Evolutionary conservation across 2,329 filamentous ascomycete species (phyloP).

Genomic region (Cladosporium halotolerans): DNA sequence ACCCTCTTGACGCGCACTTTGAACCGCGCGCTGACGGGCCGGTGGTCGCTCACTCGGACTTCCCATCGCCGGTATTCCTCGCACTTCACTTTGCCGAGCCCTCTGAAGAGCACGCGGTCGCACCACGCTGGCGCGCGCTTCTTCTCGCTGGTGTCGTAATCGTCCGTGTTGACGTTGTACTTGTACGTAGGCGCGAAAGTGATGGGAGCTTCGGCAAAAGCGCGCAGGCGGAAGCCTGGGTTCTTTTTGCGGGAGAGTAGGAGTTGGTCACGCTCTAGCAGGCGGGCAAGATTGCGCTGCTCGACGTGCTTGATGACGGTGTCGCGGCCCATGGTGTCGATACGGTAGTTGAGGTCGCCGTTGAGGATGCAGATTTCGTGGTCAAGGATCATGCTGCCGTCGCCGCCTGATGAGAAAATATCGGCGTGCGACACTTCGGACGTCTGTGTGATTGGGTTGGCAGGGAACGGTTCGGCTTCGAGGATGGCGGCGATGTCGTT

Average conservation of each 20-base stretch:
- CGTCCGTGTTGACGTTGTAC: constrained; percentile 92
- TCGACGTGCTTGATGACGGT: constrained; percentile 82
- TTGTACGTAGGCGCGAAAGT: constrained; percentile 96
- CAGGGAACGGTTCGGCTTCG: constrained; percentile 68
- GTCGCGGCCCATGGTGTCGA: constrained; percentile 92
- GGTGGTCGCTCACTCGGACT: constrained; percentile 82
- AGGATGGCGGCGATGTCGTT: constrained; percentile 88
- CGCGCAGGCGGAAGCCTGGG: constrained; percentile 77
- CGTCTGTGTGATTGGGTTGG: constrained; percentile 54
- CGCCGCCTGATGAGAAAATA: constrained; percentile 82
- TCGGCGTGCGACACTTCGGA: constrained; percentile 71
- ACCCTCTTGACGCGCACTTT: constrained; percentile 79
- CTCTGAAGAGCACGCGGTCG: constrained; percentile 83
- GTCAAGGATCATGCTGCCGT: constrained; percentile 89
- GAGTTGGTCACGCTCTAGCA: constrained; percentile 89
- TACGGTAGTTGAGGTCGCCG: constrained; percentile 95
- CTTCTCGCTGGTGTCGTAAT: constrained; percentile 85
- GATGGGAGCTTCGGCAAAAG: constrained; percentile 86
- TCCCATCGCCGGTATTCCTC: constrained; percentile 85
- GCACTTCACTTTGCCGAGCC: constrained; percentile 75
- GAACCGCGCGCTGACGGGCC: constrained; percentile 83
- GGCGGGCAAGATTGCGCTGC: constrained; percentile 71
- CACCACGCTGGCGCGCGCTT: constrained; percentile 93
- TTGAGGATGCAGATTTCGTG: constrained; percentile 97
- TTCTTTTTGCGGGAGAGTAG: constrained; percentile 84